Conservation (phyloP, 805 yeast species). For the Lipomyces kockii region DNA sequence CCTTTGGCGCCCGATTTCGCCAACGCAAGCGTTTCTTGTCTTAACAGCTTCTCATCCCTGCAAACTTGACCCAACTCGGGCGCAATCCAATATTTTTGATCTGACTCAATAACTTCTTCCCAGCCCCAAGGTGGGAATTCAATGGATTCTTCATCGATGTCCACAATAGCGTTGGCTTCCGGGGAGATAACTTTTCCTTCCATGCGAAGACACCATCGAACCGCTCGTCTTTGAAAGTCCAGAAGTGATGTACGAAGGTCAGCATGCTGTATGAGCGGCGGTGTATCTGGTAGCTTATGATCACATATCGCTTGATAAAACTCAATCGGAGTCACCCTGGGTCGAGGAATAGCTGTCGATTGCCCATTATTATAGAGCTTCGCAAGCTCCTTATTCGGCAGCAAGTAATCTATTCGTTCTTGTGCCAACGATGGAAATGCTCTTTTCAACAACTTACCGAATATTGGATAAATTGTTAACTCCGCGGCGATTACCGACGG, state of each 20-base stretch:
- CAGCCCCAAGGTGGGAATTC: constrained; percentile 35
- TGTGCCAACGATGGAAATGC: constrained; percentile 25
- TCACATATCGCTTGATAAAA: constrained; percentile 30
- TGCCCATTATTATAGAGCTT: constrained; percentile 13
- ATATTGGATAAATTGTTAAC: constrained; percentile 17
- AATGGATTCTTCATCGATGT: constrained; percentile 37
- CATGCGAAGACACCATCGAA: constrained; percentile 45
- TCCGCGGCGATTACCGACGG: constrained; percentile 29
- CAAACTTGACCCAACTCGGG: constrained; percentile 32
- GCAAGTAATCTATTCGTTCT: constrained; percentile 13
- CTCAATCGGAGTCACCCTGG: constrained; percentile 17
- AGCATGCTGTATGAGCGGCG: constrained; percentile 19
- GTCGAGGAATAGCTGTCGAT: constrained; percentile 2
- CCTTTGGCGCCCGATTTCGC: constrained; percentile 49
- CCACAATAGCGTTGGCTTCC: constrained; percentile 30
- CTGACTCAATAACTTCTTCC: constrained; percentile 11
- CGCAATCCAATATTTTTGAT: constrained; percentile 31
- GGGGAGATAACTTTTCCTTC: constrained; percentile 45
- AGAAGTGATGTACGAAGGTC: constrained; percentile 21
- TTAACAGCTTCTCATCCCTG: constrained; percentile 13
- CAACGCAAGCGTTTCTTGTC: constrained; percentile 36
- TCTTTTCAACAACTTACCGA: constrained; percentile 21
- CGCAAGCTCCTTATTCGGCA: constrained; percentile 19
- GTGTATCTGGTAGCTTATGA: constrained; percentile 18
- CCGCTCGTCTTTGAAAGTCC: constrained; percentile 45